Conservation (phyloP, 2,329 filamentous ascomycete genomes). For the Fusarium neocosmosporiellum region DNA sequence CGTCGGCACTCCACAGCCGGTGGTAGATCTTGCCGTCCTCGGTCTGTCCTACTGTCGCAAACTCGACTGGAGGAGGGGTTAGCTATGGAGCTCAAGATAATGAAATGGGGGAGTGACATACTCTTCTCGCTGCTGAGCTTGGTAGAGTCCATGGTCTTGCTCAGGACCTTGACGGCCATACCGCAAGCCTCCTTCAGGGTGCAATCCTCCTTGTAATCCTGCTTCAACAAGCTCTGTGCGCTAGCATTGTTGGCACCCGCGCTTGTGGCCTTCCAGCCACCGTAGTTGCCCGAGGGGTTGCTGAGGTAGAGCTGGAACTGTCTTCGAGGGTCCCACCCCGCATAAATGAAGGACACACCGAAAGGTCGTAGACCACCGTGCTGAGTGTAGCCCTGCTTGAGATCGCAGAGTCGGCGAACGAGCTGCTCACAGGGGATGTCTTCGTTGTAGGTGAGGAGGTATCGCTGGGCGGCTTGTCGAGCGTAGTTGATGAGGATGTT, state of each 20-base stretch:
- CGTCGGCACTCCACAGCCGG: conserved; percentile 95
- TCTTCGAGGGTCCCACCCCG: conserved; percentile 93
- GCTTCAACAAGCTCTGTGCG: conserved; percentile 96
- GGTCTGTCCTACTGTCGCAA: conserved; percentile 96
- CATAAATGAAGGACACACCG: conserved; percentile 99
- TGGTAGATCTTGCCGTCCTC: conserved; percentile 98
- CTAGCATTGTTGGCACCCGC: conserved; percentile 98
- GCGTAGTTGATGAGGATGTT: conserved; percentile 99
- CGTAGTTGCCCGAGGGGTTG: conserved; percentile 98
- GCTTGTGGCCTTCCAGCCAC: conserved; percentile 98
- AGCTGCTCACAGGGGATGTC: conserved; percentile 99
- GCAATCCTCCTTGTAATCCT: conserved; percentile 99
- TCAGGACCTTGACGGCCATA: conserved; percentile 97
- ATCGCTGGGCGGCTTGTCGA: conserved; percentile 94
- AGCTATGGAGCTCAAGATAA: conserved; percentile 4
- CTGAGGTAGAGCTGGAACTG: conserved; percentile 99
- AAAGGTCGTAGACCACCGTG: conserved; percentile 98
- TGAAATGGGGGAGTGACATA: conserved; percentile 57
- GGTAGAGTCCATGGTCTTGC: conserved; percentile 99
- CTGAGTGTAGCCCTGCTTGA: conserved; percentile 99
- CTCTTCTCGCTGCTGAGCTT: conserved; percentile 99
- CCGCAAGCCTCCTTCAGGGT: conserved; percentile 95
- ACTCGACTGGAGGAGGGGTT: conserved; percentile 76
- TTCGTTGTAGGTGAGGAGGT: conserved; percentile 99
- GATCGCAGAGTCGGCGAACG: conserved; percentile 93